Conservation (phyloP, 495 filamentous ascomycete genomes). For the Penicillium angulare region DNA sequence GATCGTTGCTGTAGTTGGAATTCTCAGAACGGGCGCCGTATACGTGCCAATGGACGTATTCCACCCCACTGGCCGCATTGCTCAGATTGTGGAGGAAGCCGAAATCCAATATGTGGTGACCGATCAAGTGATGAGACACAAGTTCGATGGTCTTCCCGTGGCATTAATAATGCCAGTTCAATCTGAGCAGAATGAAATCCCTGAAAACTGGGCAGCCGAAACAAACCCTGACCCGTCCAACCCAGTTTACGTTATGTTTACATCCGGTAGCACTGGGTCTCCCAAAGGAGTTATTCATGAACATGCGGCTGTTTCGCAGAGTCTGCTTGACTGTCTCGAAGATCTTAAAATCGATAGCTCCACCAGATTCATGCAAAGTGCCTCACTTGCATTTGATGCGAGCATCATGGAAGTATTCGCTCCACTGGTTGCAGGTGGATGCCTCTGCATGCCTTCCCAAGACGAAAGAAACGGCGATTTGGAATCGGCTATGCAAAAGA, state of each 20-base stretch:
- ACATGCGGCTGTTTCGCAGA: conserved; percentile 25
- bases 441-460: background rate
- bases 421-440: background rate
- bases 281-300: conserved; percentile 43
- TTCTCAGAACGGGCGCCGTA: too few relatives aligned
- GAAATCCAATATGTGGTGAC: too few relatives aligned
- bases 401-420: background rate
- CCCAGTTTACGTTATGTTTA: conserved; percentile 28
- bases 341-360: background rate
- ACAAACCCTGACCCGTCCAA: too few relatives aligned
- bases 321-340: background rate
- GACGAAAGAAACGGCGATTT: conserved; percentile 5
- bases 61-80: too few relatives aligned
- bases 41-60: too few relatives aligned
- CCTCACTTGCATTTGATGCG: background rate
- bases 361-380: background rate
- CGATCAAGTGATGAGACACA: too few relatives aligned
- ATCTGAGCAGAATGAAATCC: too few relatives aligned
- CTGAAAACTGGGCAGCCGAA: too few relatives aligned
- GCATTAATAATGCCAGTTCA: too few relatives aligned
- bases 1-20: too few relatives aligned
- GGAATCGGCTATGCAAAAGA: conserved; percentile 19
- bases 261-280: conserved; percentile 37
- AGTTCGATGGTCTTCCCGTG: too few relatives aligned
- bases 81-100: too few relatives aligned